Base-by-base conservation (phyloP, 1,139 yeast species). In the Hemisphaericaspora xylanilytica region DNA sequence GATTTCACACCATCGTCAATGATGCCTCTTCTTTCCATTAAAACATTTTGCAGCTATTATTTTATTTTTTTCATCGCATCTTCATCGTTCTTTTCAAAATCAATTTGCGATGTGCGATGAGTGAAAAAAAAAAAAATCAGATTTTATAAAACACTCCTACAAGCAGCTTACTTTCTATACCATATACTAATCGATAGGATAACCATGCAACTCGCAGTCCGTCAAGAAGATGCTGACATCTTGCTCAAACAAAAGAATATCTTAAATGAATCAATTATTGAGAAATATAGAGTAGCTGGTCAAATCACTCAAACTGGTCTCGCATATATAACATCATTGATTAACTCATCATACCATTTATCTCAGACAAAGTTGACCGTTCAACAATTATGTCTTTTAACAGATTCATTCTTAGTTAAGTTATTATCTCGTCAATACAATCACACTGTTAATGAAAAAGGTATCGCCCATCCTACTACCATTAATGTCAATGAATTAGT, bases 391-490 rank as follows among this genome's bases (percentile, higher is more conserved):
- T 88, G 97, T 70, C 64, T 87, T 31, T 65, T 84, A 41, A 87
- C 94, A 33, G 97, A 90, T 61, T 78, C 86, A 16, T 85, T 80
- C 62, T 64, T 89, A 56, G 62, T 69, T 36, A 67, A 75, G 37
- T 68, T 85, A 41, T 65, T 85, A 44, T 67, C 70, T 36, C 69
- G 68, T 43, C 80, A 70, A 22, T 83, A 76, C 59, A 77, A 67
- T 49, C 63, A 59, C 43, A 75, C 73, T 46, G 84, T 81, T 28
- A 71, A 76, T 52, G 94, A 85, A 65, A 86, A 85, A 63, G 97
- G 97, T 44, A 85, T 92, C 58, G 87, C 96, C 11, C 77, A 76
- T 43, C 98, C 98, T n/a, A 90, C 90, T 12, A 77, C 86, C 42
- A 78, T 92, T 48, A 95, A 89, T 60, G 82, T 87, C 42, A 87